Percentiles rank a stretch among this genome's conserved stretches.
Evolutionary conservation across 768 basidiomycete genomes (phyloP).

Genomic region (Macrolepiota dolichaula): DNA sequence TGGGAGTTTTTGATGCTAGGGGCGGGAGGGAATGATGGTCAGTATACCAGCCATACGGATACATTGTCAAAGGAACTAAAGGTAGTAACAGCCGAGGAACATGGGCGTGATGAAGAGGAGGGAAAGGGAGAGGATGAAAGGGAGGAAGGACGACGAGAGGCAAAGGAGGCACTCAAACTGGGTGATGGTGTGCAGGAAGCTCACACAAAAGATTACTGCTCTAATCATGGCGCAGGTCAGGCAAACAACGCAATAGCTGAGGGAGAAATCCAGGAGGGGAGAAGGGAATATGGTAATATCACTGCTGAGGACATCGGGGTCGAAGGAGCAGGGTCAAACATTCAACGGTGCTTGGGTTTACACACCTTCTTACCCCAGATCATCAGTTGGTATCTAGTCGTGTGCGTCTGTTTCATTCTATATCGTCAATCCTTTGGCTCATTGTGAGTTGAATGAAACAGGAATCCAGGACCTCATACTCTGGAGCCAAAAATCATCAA

Average conservation of each 20-base stretch:
- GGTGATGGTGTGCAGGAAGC: too few relatives aligned
- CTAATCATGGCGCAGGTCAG: too few relatives aligned
- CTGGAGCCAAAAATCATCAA: neutral
- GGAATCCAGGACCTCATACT: neutral
- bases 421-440: too few relatives aligned
- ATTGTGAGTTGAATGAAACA: neutral
- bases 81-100: too few relatives aligned
- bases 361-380: neutral
- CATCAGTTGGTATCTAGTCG: neutral
- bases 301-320: neutral
- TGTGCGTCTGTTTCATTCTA: neutral
- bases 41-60: too few relatives aligned
- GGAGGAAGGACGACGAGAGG: neutral
- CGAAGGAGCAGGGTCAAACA: neutral
- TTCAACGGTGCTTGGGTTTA: neutral
- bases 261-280: neutral
- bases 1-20: neutral
- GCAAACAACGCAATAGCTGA: too few relatives aligned
- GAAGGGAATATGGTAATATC: neutral
- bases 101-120: too few relatives aligned
- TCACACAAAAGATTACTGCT: too few relatives aligned
- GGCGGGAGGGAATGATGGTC: neutral
- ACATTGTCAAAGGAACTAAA: too few relatives aligned
- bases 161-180: neutral
- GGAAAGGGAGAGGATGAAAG: too few relatives aligned